Conservation (phyloP, 768 basidiomycete genomes). For the Asterophora lycoperdoides region DNA sequence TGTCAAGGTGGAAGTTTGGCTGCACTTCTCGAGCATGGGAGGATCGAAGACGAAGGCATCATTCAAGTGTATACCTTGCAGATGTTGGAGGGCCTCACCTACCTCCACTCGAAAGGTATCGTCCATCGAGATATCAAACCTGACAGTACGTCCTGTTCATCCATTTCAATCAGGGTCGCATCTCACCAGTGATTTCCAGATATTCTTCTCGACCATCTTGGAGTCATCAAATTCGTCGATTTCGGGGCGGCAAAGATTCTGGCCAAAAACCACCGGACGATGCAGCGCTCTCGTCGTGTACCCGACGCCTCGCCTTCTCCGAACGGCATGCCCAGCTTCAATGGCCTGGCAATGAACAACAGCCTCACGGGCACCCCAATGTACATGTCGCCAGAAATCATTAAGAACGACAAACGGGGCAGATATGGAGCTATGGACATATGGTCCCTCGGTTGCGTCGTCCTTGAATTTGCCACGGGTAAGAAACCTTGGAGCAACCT, state of each 20-base stretch:
- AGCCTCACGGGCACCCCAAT: conserved; percentile 96
- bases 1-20: conserved; percentile 95
- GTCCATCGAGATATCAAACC: conserved; percentile 98
- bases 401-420: conserved; percentile 88
- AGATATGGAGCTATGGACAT: conserved; percentile 96
- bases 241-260: conserved; percentile 97
- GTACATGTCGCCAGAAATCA: conserved; percentile 99
- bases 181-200: conserved; percentile 46
- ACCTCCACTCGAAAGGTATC: conserved; percentile 89
- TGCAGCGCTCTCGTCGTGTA: conserved; percentile 66
- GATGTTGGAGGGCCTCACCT: conserved; percentile 91
- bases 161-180: background rate
- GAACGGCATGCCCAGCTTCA: conserved; percentile 31
- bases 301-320: conserved; percentile 34
- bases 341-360: conserved; percentile 61
- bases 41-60: conserved; percentile 95
- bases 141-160: conserved; percentile 65
- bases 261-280: conserved; percentile 81
- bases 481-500: conserved; percentile 98
- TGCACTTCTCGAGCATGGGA: conserved; percentile 82
- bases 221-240: conserved; percentile 95
- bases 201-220: conserved; percentile 84
- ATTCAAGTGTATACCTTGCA: conserved; percentile 96
- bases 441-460: conserved; percentile 97
- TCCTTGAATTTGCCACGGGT: conserved; percentile 94